These are phyloP conservation scores for Hanseniaspora jakobsenii DNA, from an alignment of 805 yeast genomes.

Conservation along the genomic window DNA sequence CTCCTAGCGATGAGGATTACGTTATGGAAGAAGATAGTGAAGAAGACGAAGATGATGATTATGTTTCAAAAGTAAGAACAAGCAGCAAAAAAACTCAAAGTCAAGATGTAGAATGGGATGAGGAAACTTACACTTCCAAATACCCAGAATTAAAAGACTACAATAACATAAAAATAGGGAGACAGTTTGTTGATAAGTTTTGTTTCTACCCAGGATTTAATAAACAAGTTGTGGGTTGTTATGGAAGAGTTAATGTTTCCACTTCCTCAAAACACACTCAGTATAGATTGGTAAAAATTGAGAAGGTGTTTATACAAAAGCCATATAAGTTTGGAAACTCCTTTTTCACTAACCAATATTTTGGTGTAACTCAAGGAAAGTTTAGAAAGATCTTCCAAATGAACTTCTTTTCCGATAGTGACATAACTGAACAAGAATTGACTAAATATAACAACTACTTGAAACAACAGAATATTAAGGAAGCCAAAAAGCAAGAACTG, in stretches of 20 bases:
- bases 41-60: conserved; percentile 34
- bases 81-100: conserved; percentile 20
- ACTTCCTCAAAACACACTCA: conserved; percentile 36
- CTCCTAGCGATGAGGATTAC: conserved; percentile 28
- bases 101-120: conserved; percentile 37
- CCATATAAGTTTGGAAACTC: conserved; percentile 40
- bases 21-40: conserved; percentile 36
- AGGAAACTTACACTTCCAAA: conserved; percentile 38
- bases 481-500: conserved; percentile 52
- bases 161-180: conserved; percentile 64
- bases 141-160: conserved; percentile 49
- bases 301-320: conserved; percentile 43
- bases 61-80: conserved; percentile 34
- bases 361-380: conserved; percentile 74
- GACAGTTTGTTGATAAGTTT: conserved; percentile 59
- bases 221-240: conserved; percentile 57
- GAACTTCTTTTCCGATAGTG: conserved; percentile 67
- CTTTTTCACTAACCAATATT: conserved; percentile 42
- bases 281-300: conserved; percentile 76
- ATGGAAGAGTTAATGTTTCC: conserved; percentile 67
- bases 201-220: conserved; percentile 76
- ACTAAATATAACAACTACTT: conserved; percentile 53
- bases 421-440: conserved; percentile 60
- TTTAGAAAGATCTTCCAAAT: conserved; percentile 64
- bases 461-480: conserved; percentile 37